Base-by-base conservation (phyloP, 441 rosid species). In the Hura crepitans region DNA sequence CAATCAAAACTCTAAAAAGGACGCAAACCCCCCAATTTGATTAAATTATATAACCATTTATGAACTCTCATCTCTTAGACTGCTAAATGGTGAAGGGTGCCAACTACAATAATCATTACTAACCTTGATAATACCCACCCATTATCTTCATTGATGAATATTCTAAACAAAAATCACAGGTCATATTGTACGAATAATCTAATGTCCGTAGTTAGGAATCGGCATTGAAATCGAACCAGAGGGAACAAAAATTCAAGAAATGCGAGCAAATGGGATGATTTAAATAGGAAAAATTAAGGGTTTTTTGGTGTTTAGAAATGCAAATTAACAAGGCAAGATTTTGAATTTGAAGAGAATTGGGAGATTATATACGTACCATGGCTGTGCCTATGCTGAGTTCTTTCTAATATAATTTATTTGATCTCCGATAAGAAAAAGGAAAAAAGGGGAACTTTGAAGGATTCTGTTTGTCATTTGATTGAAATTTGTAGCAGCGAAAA, bases 291-390 rank as follows among this genome's bases (percentile, higher is more conserved):
- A 68, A 66, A 18, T 6, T 13, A 42, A 42, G 63, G 64, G 63
- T 43, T 68, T 42, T 42, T 45, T 7, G 27, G 12, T n/a, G 28
- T 3, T 66, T 10, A 25, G 23, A 68, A 67, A 67, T 39, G 70
- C 14, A 54, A 66, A 66, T 66, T 10, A 46, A 42, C 28, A 66
- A 17, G 50, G 35, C 25, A 42, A 54, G 15, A 22, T 15, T n/a
- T 23, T 20, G 3, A 1, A 4, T n/a, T 23, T 20, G 3, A 1
- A 4, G 31, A 62, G 11, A 43, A 43, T 2, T 22, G 22, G 3
- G 25, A 10, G 20, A 53, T 11, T 14, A 49, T 30, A 17, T 2
- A 69, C 64, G 11, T 70, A 70, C 73, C 73, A 70, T 70, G 22
- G 57, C 66, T 27, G 10, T 39, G 20, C 14, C 53, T 39, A 43